A percentile compares a stretch with the other conserved stretches of the same genome.
Conservation (phyloP, 179 eudicot species). For the Drosera spatulata region DNA sequence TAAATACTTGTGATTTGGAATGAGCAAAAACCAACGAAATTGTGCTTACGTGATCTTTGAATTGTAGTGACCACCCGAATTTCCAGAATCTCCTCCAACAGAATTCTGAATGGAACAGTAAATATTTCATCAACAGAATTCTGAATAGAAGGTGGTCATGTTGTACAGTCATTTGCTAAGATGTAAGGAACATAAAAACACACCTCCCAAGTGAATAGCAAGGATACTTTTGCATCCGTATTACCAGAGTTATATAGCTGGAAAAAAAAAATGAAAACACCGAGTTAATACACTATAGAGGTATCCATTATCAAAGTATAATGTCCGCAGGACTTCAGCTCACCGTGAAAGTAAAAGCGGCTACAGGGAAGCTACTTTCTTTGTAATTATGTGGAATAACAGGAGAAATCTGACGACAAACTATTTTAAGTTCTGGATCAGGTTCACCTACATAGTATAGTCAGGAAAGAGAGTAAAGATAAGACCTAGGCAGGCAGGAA, state of each 20-base stretch:
- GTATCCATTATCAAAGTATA: background rate
- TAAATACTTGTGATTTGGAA: background rate
- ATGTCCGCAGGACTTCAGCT: background rate
- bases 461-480: slow-evolving; percentile 1
- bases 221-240: slow-evolving; percentile 96
- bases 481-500: background rate
- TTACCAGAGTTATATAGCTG: slow-evolving; percentile 90
- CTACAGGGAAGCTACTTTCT: slow-evolving; percentile 92
- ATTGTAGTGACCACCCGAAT: slow-evolving; percentile 78
- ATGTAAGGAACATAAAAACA: slow-evolving; percentile 16
- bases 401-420: slow-evolving; percentile 97
- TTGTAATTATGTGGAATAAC: slow-evolving; percentile 89
- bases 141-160: no score
- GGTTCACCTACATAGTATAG: slow-evolving; percentile 65
- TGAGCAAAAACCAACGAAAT: slow-evolving; percentile 2
- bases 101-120: slow-evolving; percentile 54
- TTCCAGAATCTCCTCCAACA: slow-evolving; percentile 84
- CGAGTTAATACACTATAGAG: background rate
- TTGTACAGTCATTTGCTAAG: background rate
- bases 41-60: slow-evolving; percentile 60
- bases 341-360: slow-evolving; percentile 94
- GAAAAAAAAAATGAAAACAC: slow-evolving; percentile 17
- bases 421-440: slow-evolving; percentile 90
- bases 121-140: background rate
- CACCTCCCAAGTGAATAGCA: slow-evolving; percentile 95